phyloP scores from a whole-genome alignment of 106 monocot species.

The Platanthera guangdongensis region DNA sequence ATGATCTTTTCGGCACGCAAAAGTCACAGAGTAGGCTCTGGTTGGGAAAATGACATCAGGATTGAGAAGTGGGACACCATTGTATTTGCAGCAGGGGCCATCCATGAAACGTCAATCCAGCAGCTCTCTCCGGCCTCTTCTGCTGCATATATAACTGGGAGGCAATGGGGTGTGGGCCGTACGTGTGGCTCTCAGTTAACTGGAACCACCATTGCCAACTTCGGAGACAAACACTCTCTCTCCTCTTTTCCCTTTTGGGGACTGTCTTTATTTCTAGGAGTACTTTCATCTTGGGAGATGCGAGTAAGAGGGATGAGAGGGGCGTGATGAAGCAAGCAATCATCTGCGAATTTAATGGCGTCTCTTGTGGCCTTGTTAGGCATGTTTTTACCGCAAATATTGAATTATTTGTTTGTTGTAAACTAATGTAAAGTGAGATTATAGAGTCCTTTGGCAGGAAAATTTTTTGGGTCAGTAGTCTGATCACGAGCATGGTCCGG shows the following conservation, averaged over 20 bases:
- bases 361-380: no score
- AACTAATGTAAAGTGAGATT: no score
- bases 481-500: no score
- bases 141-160: background rate
- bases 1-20: conserved; percentile 4
- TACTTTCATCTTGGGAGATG: background rate
- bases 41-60: conserved; percentile 2
- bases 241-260: background rate
- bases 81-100: background rate
- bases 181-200: conserved; percentile 1
- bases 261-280: background rate
- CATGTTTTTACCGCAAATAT: no score
- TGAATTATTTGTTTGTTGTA: no score
- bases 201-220: no score
- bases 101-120: conserved; percentile 4
- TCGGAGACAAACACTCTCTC: background rate
- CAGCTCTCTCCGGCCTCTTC: no score
- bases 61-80: background rate
- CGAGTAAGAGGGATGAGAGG: background rate
- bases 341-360: background rate
- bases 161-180: background rate
- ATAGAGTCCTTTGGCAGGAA: no score
- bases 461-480: no score
- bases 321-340: background rate
- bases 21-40: background rate